A percentile compares a stretch with the other conserved stretches of the same genome.
Conservation (phyloP, 2,329 filamentous ascomycete species). For the Colletotrichum lupini region DNA sequence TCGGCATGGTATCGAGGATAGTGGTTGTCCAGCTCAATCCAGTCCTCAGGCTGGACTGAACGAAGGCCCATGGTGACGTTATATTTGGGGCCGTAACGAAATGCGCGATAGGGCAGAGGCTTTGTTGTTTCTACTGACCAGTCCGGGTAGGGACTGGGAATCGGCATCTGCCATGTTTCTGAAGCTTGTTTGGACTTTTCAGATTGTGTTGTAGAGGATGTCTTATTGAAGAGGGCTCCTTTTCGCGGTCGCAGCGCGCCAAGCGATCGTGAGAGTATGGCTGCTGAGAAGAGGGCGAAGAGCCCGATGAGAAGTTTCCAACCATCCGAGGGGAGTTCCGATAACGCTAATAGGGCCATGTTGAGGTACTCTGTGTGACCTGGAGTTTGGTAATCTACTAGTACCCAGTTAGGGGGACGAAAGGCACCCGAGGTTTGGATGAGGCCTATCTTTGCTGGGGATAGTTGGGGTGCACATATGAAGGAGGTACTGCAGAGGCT, state of each 20-base stretch:
- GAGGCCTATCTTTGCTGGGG: background rate
- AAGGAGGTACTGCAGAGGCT: background rate
- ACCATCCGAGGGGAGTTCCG: background rate
- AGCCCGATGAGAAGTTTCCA: slow-evolving; percentile 21
- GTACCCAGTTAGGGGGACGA: background rate
- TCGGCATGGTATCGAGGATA: slow-evolving; percentile 78
- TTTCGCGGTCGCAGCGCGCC: background rate
- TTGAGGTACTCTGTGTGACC: background rate
- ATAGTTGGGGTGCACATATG: background rate
- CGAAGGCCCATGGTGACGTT: slow-evolving; percentile 82
- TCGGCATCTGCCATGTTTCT: slow-evolving; percentile 65
- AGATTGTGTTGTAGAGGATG: background rate
- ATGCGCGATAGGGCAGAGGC: slow-evolving; percentile 82
- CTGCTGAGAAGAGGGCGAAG: slow-evolving; percentile 12
- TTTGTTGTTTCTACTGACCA: slow-evolving; percentile 78
- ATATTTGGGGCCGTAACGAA: slow-evolving; percentile 81
- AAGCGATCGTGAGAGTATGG: slow-evolving; percentile 1
- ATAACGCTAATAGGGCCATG: slow-evolving; percentile 8
- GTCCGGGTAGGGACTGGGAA: slow-evolving; percentile 69
- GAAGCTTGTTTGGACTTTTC: background rate
- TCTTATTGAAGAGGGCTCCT: background rate
- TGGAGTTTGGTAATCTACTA: background rate
- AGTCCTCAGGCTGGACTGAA: slow-evolving; percentile 76
- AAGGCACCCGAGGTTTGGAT: background rate
- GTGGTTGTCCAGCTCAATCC: slow-evolving; percentile 88